Evolutionary conservation across 2,329 filamentous ascomycete species (phyloP), one percentile per base, ranked within the genome.

Genomic region (Exophiala spinifera): DNA sequence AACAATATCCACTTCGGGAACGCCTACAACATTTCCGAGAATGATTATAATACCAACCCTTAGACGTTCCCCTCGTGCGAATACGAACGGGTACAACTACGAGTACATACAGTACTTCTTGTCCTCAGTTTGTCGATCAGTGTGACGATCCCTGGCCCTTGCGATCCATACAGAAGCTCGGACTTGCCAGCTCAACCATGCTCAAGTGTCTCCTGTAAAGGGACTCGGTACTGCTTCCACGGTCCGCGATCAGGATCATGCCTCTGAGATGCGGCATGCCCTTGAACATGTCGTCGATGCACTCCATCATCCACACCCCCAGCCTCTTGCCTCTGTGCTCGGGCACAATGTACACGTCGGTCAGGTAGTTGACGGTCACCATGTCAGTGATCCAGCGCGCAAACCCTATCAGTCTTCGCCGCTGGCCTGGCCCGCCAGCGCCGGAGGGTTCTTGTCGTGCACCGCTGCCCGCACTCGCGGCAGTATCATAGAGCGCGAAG

Each of bases 381-480:
- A 81, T 79, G 69, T 90, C 87, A 5, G 86, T 90, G 46, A 89
- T 73, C 21, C 88, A 68, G 33, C 87, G 76, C 1, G 78, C 79
- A 52, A 85, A 75, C 1, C 83, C 83, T 44, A 86, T 54, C 37
- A 61, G 21, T 28, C 28, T 45, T 8, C 46, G 45, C 52, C 4
- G 54, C 23, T 15, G 53, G 21, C n/a, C 46, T 45, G 25, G 25
- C n/a, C 33, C 10, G n/a, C n/a, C n/a, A n/a, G n/a, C n/a, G n/a
- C n/a, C n/a, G n/a, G n/a, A n/a, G n/a, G n/a, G n/a, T 10, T 11
- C 3, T 31, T 11, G 28, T 25, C 7, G 23, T 25, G 28, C 10
- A 31, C 7, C 10, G 11, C 3, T 11, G 28, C 11, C 28, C 11
- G 28, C 28, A 10, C 11, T 10, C 11, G 28, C 28, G 28, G 28